Evolutionary conservation across 1,139 yeast species (phyloP).

Genomic region (Lodderomyces theae): DNA sequence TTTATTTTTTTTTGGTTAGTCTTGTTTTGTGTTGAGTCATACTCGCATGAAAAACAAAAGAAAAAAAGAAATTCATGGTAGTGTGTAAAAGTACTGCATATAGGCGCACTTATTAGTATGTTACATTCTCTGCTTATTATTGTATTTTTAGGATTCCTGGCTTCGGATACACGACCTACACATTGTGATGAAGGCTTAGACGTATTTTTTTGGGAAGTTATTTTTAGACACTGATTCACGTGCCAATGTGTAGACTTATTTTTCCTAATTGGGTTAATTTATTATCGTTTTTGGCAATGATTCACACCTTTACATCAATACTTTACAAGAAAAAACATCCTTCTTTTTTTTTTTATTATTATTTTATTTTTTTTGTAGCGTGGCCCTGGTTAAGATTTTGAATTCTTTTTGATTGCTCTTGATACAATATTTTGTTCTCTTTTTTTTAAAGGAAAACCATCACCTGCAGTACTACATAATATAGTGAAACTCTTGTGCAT

Average conservation of each 20-base stretch:
- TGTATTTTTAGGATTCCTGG: no score
- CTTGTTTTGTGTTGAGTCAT: not conserved
- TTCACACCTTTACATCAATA: not conserved
- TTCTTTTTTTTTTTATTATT: not conserved
- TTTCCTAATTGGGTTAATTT: constrained; percentile 3
- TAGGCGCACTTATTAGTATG: not conserved
- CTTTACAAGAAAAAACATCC: not conserved
- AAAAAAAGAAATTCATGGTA: not conserved
- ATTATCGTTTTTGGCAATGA: not conserved
- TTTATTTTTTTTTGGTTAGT: not conserved
- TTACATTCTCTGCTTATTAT: not conserved
- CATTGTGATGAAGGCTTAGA: not conserved
- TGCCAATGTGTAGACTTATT: not conserved
- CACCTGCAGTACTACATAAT: no score
- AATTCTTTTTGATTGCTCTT: no score
- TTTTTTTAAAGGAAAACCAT: no score
- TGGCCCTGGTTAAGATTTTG: no score
- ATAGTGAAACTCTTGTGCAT: no score
- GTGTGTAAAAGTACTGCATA: constrained; percentile 1
- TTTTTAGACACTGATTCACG: no score
- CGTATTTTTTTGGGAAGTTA: no score
- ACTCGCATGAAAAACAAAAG: not conserved
- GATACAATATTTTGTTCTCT: no score
- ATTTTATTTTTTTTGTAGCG: not conserved
- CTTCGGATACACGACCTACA: no score